Conservation (phyloP, 352 stramenopile genomes). For the Phytophthora megakarya region DNA sequence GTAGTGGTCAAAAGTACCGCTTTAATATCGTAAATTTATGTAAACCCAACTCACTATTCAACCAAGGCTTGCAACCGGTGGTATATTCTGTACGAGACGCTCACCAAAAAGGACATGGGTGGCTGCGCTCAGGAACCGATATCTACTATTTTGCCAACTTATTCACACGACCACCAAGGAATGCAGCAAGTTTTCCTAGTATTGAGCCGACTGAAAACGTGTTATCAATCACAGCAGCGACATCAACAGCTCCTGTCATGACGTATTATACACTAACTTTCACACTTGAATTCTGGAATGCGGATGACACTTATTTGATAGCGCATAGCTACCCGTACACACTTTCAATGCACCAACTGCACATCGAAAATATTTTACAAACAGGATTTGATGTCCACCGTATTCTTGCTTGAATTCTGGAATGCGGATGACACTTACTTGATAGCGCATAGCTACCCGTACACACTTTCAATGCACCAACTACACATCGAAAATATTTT, state of each 20-base stretch:
- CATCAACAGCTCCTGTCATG: not conserved
- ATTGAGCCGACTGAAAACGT: constrained; percentile 3
- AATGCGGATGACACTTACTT: constrained; percentile 86
- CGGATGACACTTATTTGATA: constrained; percentile 86
- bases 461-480: constrained; percentile 87
- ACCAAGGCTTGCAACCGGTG: constrained; percentile 90
- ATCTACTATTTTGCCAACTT: constrained; percentile 90
- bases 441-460: constrained; percentile 92
- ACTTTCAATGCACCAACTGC: constrained; percentile 71
- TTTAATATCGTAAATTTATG: constrained; percentile 95
- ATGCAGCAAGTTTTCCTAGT: constrained; percentile 5
- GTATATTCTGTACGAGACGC: constrained; percentile 86
- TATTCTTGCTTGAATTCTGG: constrained; percentile 80
- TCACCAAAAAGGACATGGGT: constrained; percentile 56
- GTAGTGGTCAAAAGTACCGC: constrained; percentile 53
- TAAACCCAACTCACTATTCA: constrained; percentile 93
- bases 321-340: constrained; percentile 95
- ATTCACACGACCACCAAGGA: constrained; percentile 39
- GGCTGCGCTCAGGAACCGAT: constrained; percentile 70
- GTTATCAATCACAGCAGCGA: not conserved
- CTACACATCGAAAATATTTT: constrained; percentile 58
- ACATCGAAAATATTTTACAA: constrained; percentile 61
- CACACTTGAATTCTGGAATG: constrained; percentile 78
- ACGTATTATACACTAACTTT: constrained; percentile 91
- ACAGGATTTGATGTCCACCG: too few relatives aligned